Percentiles rank a stretch among this genome's conserved stretches.
Conservation (phyloP, 331 rosid species). For the Quercus tomentella region DNA sequence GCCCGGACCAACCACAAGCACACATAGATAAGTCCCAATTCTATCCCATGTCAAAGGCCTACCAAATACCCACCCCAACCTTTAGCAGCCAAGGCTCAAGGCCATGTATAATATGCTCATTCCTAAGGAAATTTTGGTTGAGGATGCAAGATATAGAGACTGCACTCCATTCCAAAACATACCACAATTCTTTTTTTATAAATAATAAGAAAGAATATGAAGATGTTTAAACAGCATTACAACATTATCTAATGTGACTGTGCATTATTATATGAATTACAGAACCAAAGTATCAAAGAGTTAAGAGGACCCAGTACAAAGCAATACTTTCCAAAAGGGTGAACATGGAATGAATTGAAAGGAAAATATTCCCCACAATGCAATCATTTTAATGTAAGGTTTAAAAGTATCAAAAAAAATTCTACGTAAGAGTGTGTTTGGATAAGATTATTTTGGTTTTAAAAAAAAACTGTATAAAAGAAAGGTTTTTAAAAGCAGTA, state of each 20-base stretch:
- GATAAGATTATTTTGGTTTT: too few relatives aligned
- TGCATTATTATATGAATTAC: not conserved
- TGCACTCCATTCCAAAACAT: too few relatives aligned
- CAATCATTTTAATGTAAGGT: not conserved
- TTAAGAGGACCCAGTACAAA: not conserved
- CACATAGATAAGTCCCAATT: too few relatives aligned
- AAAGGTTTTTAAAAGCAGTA: too few relatives aligned
- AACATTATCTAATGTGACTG: not conserved
- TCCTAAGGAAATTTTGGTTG: not conserved
- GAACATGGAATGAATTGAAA: not conserved
- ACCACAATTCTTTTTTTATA: not conserved
- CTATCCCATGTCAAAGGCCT: not conserved
- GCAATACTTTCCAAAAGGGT: not conserved
- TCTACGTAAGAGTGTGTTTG: too few relatives aligned
- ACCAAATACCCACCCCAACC: not conserved
- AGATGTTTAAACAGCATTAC: not conserved
- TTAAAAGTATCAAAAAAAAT: not conserved
- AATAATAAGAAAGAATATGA: not conserved
- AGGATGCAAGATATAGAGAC: not conserved
- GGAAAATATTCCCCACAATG: not conserved
- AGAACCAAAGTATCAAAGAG: not conserved
- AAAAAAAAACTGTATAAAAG: too few relatives aligned
- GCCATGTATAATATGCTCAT: not conserved
- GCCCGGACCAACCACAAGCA: too few relatives aligned
- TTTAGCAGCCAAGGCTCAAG: not conserved